Conservation (phyloP, 2,329 filamentous ascomycete species). For the Tolypocladium amazonense region DNA sequence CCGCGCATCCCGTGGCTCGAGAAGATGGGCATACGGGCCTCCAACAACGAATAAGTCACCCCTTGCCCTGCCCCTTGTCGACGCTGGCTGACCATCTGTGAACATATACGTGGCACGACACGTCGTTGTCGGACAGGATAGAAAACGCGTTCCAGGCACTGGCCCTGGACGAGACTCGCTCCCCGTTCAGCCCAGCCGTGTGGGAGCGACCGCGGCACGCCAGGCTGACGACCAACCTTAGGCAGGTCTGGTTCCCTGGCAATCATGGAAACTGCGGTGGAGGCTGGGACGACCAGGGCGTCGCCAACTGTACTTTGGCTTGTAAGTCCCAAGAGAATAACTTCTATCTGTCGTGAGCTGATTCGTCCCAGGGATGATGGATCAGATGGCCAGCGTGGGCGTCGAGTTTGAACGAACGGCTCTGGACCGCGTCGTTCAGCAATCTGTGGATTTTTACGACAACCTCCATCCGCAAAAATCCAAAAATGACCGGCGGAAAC, state of each 20-base stretch:
- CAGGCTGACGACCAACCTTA: conserved; percentile 29
- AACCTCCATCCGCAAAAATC: conserved; percentile 4
- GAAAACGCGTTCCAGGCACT: conserved; percentile 50
- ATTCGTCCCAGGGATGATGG: conserved; percentile 40
- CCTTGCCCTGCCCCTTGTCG: not conserved
- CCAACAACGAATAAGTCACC: conserved; percentile 34
- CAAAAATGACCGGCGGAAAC: conserved; percentile 3
- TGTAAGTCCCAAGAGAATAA: conserved; percentile 17
- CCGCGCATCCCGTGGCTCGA: conserved; percentile 34
- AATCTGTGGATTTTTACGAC: conserved; percentile 21
- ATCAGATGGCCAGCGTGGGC: conserved; percentile 39
- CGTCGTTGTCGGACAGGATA: conserved; percentile 38
- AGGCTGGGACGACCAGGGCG: conserved; percentile 46
- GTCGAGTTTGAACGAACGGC: conserved; percentile 35
- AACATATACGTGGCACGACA: conserved; percentile 43
- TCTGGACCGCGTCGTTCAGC: conserved; percentile 28
- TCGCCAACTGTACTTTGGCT: conserved; percentile 26
- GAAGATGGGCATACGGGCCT: conserved; percentile 32
- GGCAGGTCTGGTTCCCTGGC: conserved; percentile 58
- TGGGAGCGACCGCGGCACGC: conserved; percentile 36
- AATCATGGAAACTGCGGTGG: conserved; percentile 62
- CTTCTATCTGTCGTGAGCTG: not conserved
- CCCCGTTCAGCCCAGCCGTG: conserved; percentile 43
- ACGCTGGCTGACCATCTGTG: conserved; percentile 17
- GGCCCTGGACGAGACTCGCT: conserved; percentile 44